Evolutionary conservation across 768 basidiomycete genomes (phyloP).

Genomic region (Tulasnella sp.): DNA sequence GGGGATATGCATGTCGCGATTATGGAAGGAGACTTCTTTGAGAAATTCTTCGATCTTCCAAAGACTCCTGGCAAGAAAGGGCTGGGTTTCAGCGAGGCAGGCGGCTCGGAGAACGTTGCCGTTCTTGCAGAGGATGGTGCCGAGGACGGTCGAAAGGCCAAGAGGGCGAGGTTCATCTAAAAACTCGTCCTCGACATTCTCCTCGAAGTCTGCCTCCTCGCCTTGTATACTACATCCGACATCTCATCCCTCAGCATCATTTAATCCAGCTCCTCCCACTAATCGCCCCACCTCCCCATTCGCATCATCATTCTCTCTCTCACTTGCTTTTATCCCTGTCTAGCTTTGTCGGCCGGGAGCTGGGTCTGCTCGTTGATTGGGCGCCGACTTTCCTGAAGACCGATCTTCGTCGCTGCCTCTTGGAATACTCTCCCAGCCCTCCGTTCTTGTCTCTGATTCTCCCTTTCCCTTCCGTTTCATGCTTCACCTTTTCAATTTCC

Average conservation of each 20-base stretch:
- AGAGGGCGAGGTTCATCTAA: conserved; percentile 1
- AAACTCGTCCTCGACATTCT: not conserved
- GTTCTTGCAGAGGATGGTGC: not conserved
- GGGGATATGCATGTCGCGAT: conserved; percentile 2
- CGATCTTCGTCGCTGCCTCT: not conserved
- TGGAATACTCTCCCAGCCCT: not conserved
- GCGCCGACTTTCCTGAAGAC: not conserved
- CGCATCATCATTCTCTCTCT: not conserved
- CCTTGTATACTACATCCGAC: conserved; percentile 6
- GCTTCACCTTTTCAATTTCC: not conserved
- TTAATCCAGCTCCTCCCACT: not conserved
- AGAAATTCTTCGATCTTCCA: conserved; percentile 15
- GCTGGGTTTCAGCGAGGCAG: not conserved
- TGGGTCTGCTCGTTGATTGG: not conserved
- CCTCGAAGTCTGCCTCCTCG: not conserved
- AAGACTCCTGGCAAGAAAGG: conserved; percentile 17
- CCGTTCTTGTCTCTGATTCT: not conserved
- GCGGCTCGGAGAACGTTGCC: conserved; percentile 3
- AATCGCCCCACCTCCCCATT: not conserved
- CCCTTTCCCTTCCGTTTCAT: not conserved
- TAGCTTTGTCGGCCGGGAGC: not conserved
- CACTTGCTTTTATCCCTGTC: not conserved
- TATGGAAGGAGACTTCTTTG: conserved; percentile 9
- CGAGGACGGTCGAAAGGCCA: not conserved
- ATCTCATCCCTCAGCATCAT: not conserved